phyloP scores from a whole-genome alignment of 495 filamentous ascomycete genomes.

The Peziza echinospora region DNA sequence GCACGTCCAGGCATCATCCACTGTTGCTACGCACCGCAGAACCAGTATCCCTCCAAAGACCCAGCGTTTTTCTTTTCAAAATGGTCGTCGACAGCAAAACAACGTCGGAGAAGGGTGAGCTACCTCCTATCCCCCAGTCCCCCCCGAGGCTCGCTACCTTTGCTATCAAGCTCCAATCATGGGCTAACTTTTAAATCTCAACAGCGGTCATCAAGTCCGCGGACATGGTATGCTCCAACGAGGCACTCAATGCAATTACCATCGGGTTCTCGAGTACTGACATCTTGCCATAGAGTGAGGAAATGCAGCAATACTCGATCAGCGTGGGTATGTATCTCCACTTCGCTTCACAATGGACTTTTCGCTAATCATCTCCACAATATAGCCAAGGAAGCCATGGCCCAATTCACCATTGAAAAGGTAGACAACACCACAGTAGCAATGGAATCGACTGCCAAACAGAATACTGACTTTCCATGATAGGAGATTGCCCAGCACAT shows the following conservation, averaged over 20 bases:
- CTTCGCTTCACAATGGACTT: background rate
- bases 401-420: constrained; percentile 84
- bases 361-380: background rate
- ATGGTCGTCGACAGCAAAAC: background rate
- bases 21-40: no score
- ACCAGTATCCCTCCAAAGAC: no score
- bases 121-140: background rate
- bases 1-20: no score
- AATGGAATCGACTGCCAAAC: no score
- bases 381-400: constrained; percentile 79
- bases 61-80: no score
- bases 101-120: background rate
- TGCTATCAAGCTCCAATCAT: constrained; percentile 7
- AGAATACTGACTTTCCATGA: background rate
- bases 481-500: constrained; percentile 94
- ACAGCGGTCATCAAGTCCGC: constrained; percentile 88
- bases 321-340: constrained; percentile 82
- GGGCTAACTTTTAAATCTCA: no score
- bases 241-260: constrained; percentile 14
- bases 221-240: constrained; percentile 60
- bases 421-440: constrained; percentile 26
- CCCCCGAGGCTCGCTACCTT: background rate
- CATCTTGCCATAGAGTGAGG: constrained; percentile 44
- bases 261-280: background rate
- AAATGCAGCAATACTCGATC: constrained; percentile 87